These are phyloP conservation scores for Sporothrix phasma DNA, from an alignment of 2,329 filamentous ascomycete genomes.

Conservation along the genomic window DNA sequence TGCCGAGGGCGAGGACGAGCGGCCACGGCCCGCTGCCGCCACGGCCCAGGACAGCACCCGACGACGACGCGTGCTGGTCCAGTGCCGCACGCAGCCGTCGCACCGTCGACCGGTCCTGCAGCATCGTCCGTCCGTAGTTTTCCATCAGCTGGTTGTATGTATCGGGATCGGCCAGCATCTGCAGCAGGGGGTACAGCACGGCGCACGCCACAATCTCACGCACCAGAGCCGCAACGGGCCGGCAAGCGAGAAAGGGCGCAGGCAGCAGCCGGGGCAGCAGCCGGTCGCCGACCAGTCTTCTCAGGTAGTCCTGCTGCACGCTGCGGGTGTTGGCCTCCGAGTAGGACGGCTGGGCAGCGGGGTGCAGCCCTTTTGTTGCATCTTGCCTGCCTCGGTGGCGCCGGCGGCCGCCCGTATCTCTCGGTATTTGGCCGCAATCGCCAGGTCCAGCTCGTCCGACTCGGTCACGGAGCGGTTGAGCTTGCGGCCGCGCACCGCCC, in stretches of 20 bases:
- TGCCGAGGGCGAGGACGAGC: neutral
- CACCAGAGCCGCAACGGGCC: constrained; percentile 69
- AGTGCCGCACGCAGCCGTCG: constrained; percentile 82
- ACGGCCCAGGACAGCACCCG: constrained; percentile 35
- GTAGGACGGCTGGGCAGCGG: constrained; percentile 72
- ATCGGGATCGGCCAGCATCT: constrained; percentile 78
- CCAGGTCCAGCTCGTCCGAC: constrained; percentile 88
- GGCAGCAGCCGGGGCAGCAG: constrained; percentile 70
- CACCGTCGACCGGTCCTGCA: constrained; percentile 93
- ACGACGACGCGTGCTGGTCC: constrained; percentile 86
- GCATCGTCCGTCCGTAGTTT: constrained; percentile 70
- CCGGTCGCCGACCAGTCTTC: constrained; percentile 54
- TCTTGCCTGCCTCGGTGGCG: neutral
- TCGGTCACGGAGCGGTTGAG: constrained; percentile 86
- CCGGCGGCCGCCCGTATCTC: constrained; percentile 32
- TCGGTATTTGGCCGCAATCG: constrained; percentile 88
- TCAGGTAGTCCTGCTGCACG: constrained; percentile 80
- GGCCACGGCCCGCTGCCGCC: constrained; percentile 28
- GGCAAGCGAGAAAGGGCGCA: constrained; percentile 62
- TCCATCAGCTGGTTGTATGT: constrained; percentile 97
- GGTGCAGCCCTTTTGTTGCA: constrained; percentile 55
- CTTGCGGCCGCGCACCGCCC: constrained; percentile 74
- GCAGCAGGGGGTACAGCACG: constrained; percentile 73
- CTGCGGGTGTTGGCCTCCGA: constrained; percentile 61
- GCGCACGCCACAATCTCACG: constrained; percentile 88